phyloP scores from a whole-genome alignment of 2,329 filamentous ascomycete species.

The Sphaerulina populicola region DNA sequence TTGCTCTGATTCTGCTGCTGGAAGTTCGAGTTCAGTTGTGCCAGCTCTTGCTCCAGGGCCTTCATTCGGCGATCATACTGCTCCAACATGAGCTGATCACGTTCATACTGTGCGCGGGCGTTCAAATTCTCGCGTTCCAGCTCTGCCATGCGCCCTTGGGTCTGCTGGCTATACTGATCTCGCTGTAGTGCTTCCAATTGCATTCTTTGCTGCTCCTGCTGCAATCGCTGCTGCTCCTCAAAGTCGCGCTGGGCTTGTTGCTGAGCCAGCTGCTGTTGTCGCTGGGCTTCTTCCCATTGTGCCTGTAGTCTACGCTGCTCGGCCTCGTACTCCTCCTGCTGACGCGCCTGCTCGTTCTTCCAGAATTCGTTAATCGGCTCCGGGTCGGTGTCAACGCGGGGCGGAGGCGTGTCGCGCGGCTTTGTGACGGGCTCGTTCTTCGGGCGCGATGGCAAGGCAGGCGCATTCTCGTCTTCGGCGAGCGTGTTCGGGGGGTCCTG shows the following conservation, averaged over 20 bases:
- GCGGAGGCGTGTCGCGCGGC: conserved; percentile 58
- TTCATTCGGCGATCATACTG: conserved; percentile 94
- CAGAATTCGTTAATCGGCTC: conserved; percentile 97
- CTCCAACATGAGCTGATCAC: conserved; percentile 93
- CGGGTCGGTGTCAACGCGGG: conserved; percentile 66
- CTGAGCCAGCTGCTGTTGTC: conserved; percentile 72
- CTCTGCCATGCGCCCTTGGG: conserved; percentile 89
- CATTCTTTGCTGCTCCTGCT: conserved; percentile 80
- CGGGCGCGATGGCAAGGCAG: conserved; percentile 71
- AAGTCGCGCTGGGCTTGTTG: conserved; percentile 88
- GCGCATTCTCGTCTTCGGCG: conserved; percentile 67
- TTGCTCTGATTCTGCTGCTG: conserved; percentile 79
- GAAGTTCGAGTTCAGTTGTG: conserved; percentile 71
- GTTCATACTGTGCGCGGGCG: conserved; percentile 88
- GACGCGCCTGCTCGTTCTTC: conserved; percentile 83
- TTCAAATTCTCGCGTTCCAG: conserved; percentile 91
- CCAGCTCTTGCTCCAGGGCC: conserved; percentile 77
- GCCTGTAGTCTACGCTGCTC: conserved; percentile 84
- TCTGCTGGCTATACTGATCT: conserved; percentile 87
- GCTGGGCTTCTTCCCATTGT: conserved; percentile 72
- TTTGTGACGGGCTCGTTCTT: conserved; percentile 58
- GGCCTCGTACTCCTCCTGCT: conserved; percentile 90
- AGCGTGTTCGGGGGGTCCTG: conserved; percentile 88
- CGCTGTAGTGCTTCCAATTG: conserved; percentile 83
- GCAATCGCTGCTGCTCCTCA: conserved; percentile 80